These are phyloP conservation scores for Kuraishia molischiana DNA, from an alignment of 805 yeast species.

Conservation along the genomic window DNA sequence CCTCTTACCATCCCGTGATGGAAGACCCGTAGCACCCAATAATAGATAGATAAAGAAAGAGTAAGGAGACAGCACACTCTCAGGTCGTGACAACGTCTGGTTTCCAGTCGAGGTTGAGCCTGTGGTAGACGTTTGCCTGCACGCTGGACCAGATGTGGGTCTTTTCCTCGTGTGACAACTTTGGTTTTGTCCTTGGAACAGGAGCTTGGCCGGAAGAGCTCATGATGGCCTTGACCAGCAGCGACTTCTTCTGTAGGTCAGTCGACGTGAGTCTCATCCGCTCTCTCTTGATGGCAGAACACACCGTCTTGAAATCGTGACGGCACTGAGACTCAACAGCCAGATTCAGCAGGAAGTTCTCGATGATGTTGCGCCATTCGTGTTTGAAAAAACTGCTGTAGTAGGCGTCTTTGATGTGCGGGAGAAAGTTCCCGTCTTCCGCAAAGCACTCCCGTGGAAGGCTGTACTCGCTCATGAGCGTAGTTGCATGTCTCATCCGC, in stretches of 20 bases:
- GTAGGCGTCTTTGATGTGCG: conserved; percentile 7
- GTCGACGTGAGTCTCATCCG: conserved; percentile 16
- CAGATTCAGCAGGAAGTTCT: conserved; percentile 52
- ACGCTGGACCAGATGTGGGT: conserved; percentile 53
- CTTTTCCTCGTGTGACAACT: conserved; percentile 45
- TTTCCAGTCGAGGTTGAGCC: conserved; percentile 53
- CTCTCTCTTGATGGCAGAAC: conserved; percentile 35
- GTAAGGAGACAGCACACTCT: too few relatives aligned
- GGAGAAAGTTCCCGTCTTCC: conserved; percentile 7
- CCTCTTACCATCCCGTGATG: too few relatives aligned
- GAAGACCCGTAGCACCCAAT: too few relatives aligned
- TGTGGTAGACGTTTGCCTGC: conserved; percentile 46
- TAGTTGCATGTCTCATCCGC: conserved; percentile 30
- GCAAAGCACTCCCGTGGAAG: conserved; percentile 12
- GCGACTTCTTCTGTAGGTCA: conserved; percentile 8
- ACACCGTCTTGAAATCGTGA: conserved; percentile 45
- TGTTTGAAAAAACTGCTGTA: conserved; percentile 18
- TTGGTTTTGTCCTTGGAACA: conserved; percentile 9
- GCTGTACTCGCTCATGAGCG: conserved; percentile 14
- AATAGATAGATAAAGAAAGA: too few relatives aligned
- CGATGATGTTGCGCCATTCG: conserved; percentile 70
- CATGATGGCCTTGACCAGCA: conserved; percentile 22
- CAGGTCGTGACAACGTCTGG: conserved; percentile 21
- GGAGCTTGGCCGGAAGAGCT: conserved; percentile 8
- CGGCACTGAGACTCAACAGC: conserved; percentile 69